Percentiles rank a stretch among this genome's conserved stretches.
phyloP scores from a whole-genome alignment of 805 yeast genomes.

The Saccharomyces eubayanus region DNA sequence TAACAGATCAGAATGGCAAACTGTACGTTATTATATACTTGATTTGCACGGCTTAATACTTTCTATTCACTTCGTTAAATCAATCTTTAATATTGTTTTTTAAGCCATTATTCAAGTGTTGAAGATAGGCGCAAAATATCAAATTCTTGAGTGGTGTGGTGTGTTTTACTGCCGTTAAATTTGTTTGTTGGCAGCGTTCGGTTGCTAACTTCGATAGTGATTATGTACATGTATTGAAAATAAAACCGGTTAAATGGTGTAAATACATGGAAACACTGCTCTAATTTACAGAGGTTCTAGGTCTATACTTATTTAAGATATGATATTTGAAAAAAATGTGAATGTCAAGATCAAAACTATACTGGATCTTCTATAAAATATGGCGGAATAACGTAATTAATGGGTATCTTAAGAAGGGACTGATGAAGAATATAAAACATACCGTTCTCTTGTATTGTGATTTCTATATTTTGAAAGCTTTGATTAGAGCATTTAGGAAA shows the following conservation, averaged over 20 bases:
- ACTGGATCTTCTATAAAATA: not conserved
- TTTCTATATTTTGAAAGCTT: slow-evolving; percentile 20
- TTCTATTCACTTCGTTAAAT: not conserved
- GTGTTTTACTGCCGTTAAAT: too few species aligned
- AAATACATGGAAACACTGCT: not conserved
- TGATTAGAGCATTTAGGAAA: slow-evolving; percentile 46
- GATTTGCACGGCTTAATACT: not conserved
- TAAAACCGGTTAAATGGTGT: not conserved
- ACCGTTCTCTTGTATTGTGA: not conserved
- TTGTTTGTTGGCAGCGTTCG: too few species aligned
- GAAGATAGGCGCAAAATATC: too few species aligned
- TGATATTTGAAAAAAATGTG: not conserved
- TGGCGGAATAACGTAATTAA: not conserved
- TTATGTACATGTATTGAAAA: not conserved
- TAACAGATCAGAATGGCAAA: not conserved
- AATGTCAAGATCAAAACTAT: not conserved
- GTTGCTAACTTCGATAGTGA: too few species aligned
- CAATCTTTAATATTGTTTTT: too few species aligned
- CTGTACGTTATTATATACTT: not conserved
- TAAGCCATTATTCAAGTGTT: too few species aligned
- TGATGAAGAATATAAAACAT: not conserved
- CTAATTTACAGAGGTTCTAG: not conserved
- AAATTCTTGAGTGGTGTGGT: too few species aligned
- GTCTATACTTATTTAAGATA: not conserved
- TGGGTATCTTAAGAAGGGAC: not conserved